These are phyloP conservation scores for Candida nitratophila DNA, from an alignment of 805 yeast species.

Conservation along the genomic window DNA sequence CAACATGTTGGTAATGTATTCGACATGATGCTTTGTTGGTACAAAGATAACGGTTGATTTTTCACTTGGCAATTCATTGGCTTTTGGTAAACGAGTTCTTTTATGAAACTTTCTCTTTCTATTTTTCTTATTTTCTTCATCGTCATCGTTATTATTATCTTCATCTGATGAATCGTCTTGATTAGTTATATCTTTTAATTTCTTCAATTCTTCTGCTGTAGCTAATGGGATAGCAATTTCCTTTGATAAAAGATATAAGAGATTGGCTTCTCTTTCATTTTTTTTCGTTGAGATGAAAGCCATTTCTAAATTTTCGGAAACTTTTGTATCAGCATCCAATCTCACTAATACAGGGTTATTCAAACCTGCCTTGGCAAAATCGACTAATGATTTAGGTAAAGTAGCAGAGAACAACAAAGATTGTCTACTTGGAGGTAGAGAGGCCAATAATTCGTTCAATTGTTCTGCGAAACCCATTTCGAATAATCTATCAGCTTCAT, in stretches of 20 bases:
- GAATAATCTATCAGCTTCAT: conserved; percentile 94
- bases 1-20: conserved; percentile 68
- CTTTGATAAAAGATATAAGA: conserved; percentile 70
- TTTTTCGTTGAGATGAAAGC: conserved; percentile 74
- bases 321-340: conserved; percentile 85
- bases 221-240: conserved; percentile 82
- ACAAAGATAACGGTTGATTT: conserved; percentile 88
- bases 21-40: conserved; percentile 97
- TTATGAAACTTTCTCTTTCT: conserved; percentile 33
- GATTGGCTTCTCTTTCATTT: conserved; percentile 84
- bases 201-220: conserved; percentile 56
- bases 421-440: conserved; percentile 79
- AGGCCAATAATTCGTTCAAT: conserved; percentile 77
- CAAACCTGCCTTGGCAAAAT: conserved; percentile 95
- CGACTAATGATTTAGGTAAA: conserved; percentile 84
- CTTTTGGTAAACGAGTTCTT: conserved; percentile 62
- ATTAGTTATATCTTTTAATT: conserved; percentile 40
- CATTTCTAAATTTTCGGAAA: conserved; percentile 88
- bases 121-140: conserved; percentile 26
- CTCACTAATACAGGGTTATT: conserved; percentile 88
- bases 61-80: conserved; percentile 77
- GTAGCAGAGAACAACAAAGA: conserved; percentile 92
- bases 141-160: conserved; percentile 39
- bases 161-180: conserved; percentile 47
- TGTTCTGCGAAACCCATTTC: conserved; percentile 97